Base-by-base conservation (phyloP, 352 stramenopile genomes). In the Phytophthora sansomeana region DNA sequence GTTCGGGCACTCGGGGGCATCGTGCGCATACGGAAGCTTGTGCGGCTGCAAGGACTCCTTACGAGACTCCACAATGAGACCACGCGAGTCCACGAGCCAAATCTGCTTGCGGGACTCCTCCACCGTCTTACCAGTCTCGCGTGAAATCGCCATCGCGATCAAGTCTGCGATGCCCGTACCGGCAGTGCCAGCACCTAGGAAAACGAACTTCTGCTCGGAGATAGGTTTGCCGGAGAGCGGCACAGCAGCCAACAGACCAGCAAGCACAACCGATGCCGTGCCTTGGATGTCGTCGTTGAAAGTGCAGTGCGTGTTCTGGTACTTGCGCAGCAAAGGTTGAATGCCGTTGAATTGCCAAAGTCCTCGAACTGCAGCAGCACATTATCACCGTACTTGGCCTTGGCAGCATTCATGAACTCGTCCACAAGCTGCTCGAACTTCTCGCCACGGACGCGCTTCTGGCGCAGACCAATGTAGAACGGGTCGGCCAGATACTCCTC, bases 231-330 rank as follows among this genome's bases (percentile, higher is more conserved):
- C 74, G 33, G 85, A 94, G 19, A 95, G 74, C 28, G 81, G 77
- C 46, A 92, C 78, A 44, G 88, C 84, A 28, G 87, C 83, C 9
- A 91, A 65, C 14, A 96, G 83, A 62, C 89, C 86, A 14, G 78
- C 86, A n/a, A 97, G 77, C 10, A 93, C 85, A 24, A 92, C 86
- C 4, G 83, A 93, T 1, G 85, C 83, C 3, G 87, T 92, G 54
- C 85, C 87, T 57, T 99, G 97, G 72, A 99, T 99, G 69, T 99
- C 97, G 82, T 99, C 97, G 77, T 99, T 99, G 77, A 98, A 98
- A 5, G 83, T 92, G 71, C 76, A 92, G 72, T 94, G 89, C 29
- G 81, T 93, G 64, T 91, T 80, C 69, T 93, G 77, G 63, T 84
- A 95, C 72, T 94, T 93, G 63, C 85, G 85, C 60, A 96, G 74